Conservation (phyloP, 208 protist species). For the Trypanosoma lewisi region DNA sequence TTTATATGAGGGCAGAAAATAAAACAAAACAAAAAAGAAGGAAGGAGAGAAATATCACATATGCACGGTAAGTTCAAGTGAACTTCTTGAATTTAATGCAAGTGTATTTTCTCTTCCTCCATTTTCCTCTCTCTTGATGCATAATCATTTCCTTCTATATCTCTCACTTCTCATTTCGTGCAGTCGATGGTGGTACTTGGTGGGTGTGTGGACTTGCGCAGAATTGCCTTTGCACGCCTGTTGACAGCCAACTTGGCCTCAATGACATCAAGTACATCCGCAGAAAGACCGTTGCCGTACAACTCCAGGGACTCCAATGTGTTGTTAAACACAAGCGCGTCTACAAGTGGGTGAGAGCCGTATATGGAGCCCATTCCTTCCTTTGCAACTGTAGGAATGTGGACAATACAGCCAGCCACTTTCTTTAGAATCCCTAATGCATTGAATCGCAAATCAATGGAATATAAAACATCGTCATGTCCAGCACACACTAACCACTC, state of each 20-base stretch:
- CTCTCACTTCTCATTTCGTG: background rate
- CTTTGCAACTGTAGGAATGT: background rate
- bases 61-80: no score
- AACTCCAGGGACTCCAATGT: constrained; percentile 35
- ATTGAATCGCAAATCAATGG: constrained; percentile 30
- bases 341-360: constrained; percentile 44
- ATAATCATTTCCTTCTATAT: no score
- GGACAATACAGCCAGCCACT: background rate
- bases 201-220: constrained; percentile 5
- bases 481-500: constrained; percentile 47
- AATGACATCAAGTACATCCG: constrained; percentile 38
- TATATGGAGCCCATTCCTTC: constrained; percentile 7
- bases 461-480: constrained; percentile 9
- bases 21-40: no score
- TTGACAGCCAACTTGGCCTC: constrained; percentile 64
- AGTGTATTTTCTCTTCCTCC: no score
- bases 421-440: constrained; percentile 17
- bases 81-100: no score
- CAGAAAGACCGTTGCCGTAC: constrained; percentile 37
- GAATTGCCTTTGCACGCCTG: constrained; percentile 17
- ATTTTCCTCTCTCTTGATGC: background rate
- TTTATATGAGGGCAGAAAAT: no score
- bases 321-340: constrained; percentile 64
- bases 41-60: no score
- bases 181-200: no score